These are phyloP conservation scores for Xylariaceae sp. DNA, from an alignment of 2,329 filamentous ascomycete genomes.

Conservation along the genomic window DNA sequence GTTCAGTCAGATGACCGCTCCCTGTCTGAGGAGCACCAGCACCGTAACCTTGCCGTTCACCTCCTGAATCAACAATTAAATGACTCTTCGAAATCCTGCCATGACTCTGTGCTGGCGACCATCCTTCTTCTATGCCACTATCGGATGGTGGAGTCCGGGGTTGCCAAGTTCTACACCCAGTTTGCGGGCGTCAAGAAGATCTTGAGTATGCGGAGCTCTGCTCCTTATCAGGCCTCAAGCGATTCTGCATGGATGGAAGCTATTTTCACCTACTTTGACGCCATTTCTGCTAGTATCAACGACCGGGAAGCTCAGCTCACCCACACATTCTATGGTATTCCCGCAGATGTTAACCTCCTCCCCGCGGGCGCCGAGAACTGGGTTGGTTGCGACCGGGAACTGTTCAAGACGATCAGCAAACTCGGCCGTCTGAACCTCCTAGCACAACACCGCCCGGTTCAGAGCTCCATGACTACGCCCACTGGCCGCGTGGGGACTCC, in stretches of 20 bases:
- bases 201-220: conserved; percentile 65
- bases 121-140: conserved; percentile 86
- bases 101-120: conserved; percentile 84
- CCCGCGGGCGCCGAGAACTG: conserved; percentile 72
- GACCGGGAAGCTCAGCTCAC: conserved; percentile 82
- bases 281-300: conserved; percentile 87
- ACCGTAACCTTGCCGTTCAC: conserved; percentile 73
- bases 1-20: conserved; percentile 58
- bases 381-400: conserved; percentile 77
- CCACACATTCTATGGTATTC: conserved; percentile 57
- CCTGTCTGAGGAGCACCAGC: conserved; percentile 76
- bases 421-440: conserved; percentile 81
- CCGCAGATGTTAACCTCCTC: conserved; percentile 44
- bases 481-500: conserved; percentile 23
- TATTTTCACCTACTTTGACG: conserved; percentile 92
- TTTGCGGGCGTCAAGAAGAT: conserved; percentile 92
- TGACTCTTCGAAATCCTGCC: conserved; percentile 67
- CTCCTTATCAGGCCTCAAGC: conserved; percentile 48
- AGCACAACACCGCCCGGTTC: conserved; percentile 62
- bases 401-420: conserved; percentile 82
- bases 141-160: conserved; percentile 87
- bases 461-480: conserved; percentile 29
- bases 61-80: conserved; percentile 81
- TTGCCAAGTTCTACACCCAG: conserved; percentile 89
- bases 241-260: conserved; percentile 88